A percentile compares a stretch with the other conserved stretches of the same genome.
These are phyloP conservation scores for Heritiera fomes DNA, from an alignment of 345 rosid genomes.

Conservation along the genomic window DNA sequence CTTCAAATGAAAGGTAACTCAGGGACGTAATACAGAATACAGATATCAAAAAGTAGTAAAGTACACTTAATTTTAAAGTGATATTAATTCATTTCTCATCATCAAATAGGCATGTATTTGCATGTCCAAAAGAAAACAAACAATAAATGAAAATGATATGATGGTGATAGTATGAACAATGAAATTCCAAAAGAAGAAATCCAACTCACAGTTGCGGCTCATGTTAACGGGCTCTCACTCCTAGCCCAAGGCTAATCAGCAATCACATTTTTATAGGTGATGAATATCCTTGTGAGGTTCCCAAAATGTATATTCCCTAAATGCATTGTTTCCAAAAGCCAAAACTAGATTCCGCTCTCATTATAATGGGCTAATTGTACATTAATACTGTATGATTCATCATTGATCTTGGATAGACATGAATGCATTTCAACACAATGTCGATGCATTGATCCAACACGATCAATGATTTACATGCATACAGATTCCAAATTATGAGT, in stretches of 20 bases:
- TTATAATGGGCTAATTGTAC: constrained; percentile 7
- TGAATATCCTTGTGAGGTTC: too few species aligned
- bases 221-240: constrained; percentile 28
- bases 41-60: background rate
- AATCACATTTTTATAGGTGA: background rate
- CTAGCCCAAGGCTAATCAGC: constrained; percentile 26
- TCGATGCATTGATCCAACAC: constrained; percentile 6
- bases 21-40: background rate
- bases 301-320: background rate
- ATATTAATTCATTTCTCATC: constrained; percentile 13
- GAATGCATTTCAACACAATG: constrained; percentile 3
- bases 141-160: background rate
- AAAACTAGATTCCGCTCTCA: background rate
- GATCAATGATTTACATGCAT: constrained; percentile 31
- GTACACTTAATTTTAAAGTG: background rate
- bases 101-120: background rate
- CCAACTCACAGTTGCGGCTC: constrained; percentile 50
- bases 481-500: constrained; percentile 3
- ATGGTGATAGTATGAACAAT: constrained; percentile 8
- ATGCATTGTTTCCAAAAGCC: background rate
- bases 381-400: background rate
- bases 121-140: background rate
- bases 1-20: background rate
- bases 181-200: constrained; percentile 23
- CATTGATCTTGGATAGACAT: constrained; percentile 18